These are phyloP conservation scores for Leishmania major DNA, from an alignment of 208 protist genomes.

Conservation along the genomic window DNA sequence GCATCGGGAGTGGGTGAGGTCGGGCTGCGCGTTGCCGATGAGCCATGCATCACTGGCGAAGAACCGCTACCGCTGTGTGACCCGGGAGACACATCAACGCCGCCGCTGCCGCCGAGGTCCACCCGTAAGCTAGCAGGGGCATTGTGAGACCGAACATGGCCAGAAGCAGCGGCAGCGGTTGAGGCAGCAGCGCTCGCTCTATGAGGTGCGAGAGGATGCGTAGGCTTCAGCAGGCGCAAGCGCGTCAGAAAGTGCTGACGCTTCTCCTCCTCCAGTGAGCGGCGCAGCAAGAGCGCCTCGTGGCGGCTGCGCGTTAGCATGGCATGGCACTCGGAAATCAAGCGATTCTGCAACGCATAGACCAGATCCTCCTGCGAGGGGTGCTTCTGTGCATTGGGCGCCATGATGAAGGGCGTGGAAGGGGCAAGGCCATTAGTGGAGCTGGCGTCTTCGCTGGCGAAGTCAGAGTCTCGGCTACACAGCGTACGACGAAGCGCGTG, in stretches of 20 bases:
- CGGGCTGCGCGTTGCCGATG: slow-evolving; percentile 12
- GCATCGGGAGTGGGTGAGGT: not conserved
- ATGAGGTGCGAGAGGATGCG: slow-evolving; percentile 1
- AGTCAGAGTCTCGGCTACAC: not conserved
- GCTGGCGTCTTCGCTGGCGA: not conserved
- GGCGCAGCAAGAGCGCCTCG: slow-evolving; percentile 28
- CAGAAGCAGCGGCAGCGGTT: not conserved
- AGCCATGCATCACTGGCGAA: not conserved
- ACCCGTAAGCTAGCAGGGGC: not conserved
- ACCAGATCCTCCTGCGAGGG: slow-evolving; percentile 20
- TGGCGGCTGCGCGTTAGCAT: slow-evolving; percentile 36
- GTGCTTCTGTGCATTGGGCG: not conserved
- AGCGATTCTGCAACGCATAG: slow-evolving; percentile 25
- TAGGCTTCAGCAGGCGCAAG: slow-evolving; percentile 36
- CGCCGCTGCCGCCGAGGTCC: not conserved
- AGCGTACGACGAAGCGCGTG: slow-evolving; percentile 14
- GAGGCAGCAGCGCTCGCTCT: not conserved
- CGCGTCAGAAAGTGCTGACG: slow-evolving; percentile 36
- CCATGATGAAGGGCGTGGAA: not conserved
- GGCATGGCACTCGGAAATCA: slow-evolving; percentile 32
- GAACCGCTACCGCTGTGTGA: not conserved
- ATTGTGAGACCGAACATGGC: not conserved
- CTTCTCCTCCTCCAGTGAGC: slow-evolving; percentile 45
- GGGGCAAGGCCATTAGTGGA: not conserved
- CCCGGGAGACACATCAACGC: too few species aligned